Percentiles rank a stretch among this genome's conserved stretches.
Conservation (phyloP, 169 alveolate species). For the Sarcocystis neurona region DNA sequence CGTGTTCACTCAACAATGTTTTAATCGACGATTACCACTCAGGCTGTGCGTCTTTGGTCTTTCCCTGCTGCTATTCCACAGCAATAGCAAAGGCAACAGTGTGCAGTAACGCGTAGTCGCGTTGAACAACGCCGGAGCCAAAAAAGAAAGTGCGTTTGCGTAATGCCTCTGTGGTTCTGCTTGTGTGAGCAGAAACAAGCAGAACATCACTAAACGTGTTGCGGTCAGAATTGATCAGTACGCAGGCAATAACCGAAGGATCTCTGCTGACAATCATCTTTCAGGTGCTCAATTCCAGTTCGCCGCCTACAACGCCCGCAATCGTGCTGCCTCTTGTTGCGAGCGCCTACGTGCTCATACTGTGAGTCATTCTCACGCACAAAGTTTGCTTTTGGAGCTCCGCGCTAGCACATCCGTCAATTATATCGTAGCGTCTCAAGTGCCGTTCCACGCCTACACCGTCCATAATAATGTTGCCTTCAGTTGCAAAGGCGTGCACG, state of each 20-base stretch:
- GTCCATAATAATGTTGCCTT: not conserved
- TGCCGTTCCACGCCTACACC: not conserved
- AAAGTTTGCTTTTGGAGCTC: not conserved
- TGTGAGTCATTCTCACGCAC: not conserved
- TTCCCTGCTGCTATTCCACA: too few relatives aligned
- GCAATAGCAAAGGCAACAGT: too few relatives aligned
- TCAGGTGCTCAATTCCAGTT: not conserved
- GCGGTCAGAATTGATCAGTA: not conserved
- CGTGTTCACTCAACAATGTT: too few relatives aligned
- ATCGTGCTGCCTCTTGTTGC: constrained; percentile 21
- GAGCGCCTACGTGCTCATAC: constrained; percentile 11
- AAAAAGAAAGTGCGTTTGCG: not conserved
- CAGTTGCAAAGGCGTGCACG: not conserved
- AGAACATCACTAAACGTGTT: not conserved
- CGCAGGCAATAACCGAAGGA: not conserved
- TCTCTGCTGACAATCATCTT: not conserved
- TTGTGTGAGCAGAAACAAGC: not conserved
- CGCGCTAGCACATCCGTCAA: not conserved
- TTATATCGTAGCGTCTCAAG: not conserved
- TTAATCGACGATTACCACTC: too few relatives aligned
- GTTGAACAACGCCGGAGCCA: not conserved
- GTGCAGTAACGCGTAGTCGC: too few relatives aligned
- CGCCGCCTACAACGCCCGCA: not conserved
- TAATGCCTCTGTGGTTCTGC: not conserved
- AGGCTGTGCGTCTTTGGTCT: too few relatives aligned